These are phyloP conservation scores for Pseudogymnoascus sp. DNA, from an alignment of 2,329 filamentous ascomycete species.

Conservation along the genomic window DNA sequence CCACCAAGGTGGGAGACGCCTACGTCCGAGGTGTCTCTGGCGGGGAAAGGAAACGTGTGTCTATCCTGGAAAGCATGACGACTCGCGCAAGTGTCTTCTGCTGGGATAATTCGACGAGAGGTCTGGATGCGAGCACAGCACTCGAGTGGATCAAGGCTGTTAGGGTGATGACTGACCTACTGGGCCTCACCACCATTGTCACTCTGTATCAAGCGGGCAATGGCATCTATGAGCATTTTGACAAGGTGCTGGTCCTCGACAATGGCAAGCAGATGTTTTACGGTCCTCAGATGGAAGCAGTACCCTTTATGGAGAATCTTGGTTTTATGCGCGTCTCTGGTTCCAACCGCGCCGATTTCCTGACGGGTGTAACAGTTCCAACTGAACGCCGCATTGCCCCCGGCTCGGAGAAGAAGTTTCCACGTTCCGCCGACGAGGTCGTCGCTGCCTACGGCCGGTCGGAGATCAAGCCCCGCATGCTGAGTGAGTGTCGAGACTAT, in stretches of 20 bases:
- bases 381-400: conserved; percentile 48
- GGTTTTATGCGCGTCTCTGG: conserved; percentile 55
- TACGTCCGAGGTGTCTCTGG: conserved; percentile 54
- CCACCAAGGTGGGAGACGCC: conserved; percentile 48
- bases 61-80: conserved; percentile 42
- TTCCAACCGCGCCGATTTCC: conserved; percentile 55
- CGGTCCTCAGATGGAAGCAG: conserved; percentile 48
- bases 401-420: conserved; percentile 35
- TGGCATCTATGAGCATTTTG: conserved; percentile 59
- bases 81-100: conserved; percentile 41
- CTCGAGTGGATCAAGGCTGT: conserved; percentile 52
- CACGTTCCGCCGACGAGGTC: conserved; percentile 37
- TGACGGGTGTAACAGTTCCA: conserved; percentile 57
- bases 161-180: conserved; percentile 53
- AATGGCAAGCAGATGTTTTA: conserved; percentile 59
- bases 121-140: conserved; percentile 55
- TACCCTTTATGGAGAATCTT: conserved; percentile 54
- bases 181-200: conserved; percentile 51
- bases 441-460: conserved; percentile 43
- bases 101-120: conserved; percentile 60
- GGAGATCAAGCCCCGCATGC: conserved; percentile 41
- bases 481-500: conserved; percentile 46
- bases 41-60: conserved; percentile 52
- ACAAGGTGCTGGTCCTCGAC: conserved; percentile 61
- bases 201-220: conserved; percentile 64